Base-by-base conservation (phyloP, 371 early-diverging fungal genomes). In the Mucor piriformis region DNA sequence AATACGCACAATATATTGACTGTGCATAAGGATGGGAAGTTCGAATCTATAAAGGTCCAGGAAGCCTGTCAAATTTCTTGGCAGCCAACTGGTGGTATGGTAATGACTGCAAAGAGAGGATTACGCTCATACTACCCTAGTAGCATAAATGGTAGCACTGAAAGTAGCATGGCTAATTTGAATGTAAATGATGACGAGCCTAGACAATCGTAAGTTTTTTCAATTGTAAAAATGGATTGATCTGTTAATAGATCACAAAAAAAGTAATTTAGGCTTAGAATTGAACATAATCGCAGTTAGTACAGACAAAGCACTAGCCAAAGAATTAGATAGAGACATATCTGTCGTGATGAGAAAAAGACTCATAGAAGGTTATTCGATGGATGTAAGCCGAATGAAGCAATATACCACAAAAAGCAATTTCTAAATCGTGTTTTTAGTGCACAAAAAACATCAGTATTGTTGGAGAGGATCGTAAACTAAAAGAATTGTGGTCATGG, bases 401-500 rank as follows among this genome's bases (percentile, higher is more conserved):
- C 7, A 18, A 29, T 18, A 38, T 1, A n/a, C n/a, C n/a, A 20
- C 29, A 23, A 16, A 18, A 8, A 16, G n/a, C n/a, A n/a, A n/a
- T n/a, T 50, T 33, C 10, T 50, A 29, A 29, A 29, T 8, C 8
- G 8, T 42, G 6, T 18, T 5, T 11, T 6, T 29, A 82, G 82
- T 74, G 72, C 38, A 58, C 53, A 44, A 73, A 70, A 38, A 82
- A 84, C 54, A 57, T 66, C 16, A 61, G 44, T 10, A 64, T 86
- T 11, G 57, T 81, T 0, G 51, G 53, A 27, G 51, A 72, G 32
- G 83, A 84, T 48, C 50, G 60, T 21, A 72, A 72, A 38, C 56
- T 88, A 21, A 60, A 65, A 32, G 85, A 86, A 24, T 70, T 92
- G 49, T 93, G 94, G 94, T 73, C 73, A 6, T 94, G 92, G 92